Conservation (phyloP, 192 early-diverging fungal genomes). For the Coemansia asiatica region DNA sequence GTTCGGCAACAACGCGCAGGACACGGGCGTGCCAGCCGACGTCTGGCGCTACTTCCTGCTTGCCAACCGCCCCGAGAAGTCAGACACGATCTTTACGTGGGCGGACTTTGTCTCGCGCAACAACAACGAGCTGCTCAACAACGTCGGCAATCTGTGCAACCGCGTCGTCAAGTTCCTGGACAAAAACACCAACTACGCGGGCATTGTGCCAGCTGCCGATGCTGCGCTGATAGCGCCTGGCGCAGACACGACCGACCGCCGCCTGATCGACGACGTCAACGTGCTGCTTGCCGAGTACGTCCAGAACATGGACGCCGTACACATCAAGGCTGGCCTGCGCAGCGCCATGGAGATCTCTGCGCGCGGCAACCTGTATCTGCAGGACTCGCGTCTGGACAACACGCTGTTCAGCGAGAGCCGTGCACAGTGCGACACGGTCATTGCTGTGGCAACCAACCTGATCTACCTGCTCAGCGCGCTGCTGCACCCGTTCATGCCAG, state of each 20-base stretch:
- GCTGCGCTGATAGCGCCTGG: slow-evolving; percentile 44
- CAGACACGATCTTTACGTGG: slow-evolving; percentile 93
- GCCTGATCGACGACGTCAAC: slow-evolving; percentile 83
- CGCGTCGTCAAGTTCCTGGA: slow-evolving; percentile 91
- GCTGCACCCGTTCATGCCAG: slow-evolving; percentile 91
- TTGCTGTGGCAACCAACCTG: slow-evolving; percentile 80
- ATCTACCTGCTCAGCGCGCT: slow-evolving; percentile 86
- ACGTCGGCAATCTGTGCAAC: slow-evolving; percentile 97
- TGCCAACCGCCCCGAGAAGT: slow-evolving; percentile 86
- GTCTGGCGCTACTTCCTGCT: slow-evolving; percentile 99
- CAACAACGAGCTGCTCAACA: slow-evolving; percentile 93
- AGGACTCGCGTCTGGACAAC: slow-evolving; percentile 92
- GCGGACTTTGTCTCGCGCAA: slow-evolving; percentile 88
- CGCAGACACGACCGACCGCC: slow-evolving; percentile 62
- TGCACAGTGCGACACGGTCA: slow-evolving; percentile 82
- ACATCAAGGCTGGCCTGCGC: slow-evolving; percentile 78
- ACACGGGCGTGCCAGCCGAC: slow-evolving; percentile 83
- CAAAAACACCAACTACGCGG: slow-evolving; percentile 79
- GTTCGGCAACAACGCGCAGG: slow-evolving; percentile 93
- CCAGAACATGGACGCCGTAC: slow-evolving; percentile 77
- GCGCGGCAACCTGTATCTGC: slow-evolving; percentile 92
- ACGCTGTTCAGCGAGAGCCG: slow-evolving; percentile 76
- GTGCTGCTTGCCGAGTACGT: slow-evolving; percentile 72
- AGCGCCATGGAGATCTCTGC: slow-evolving; percentile 93
- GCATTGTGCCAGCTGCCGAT: slow-evolving; percentile 68